These are phyloP conservation scores for Penicillium sp. DNA, from an alignment of 2,329 filamentous ascomycete genomes.

Conservation along the genomic window DNA sequence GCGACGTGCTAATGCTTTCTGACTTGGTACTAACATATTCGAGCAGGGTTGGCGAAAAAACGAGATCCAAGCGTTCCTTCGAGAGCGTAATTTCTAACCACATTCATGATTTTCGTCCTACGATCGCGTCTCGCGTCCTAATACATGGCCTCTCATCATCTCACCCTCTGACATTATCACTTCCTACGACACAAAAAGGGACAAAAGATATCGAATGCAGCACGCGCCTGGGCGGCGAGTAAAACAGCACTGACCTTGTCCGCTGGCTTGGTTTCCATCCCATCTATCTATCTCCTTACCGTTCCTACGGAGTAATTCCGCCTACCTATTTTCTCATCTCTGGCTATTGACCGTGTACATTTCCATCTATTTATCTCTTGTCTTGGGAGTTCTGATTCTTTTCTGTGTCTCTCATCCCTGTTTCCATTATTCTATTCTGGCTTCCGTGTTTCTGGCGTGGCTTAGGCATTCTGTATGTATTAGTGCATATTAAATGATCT, in stretches of 20 bases:
- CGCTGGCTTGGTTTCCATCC: not conserved
- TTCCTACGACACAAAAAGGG: not conserved
- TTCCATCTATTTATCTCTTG: slow-evolving; percentile 18
- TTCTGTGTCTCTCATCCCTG: slow-evolving; percentile 19
- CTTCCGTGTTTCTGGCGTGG: slow-evolving; percentile 20
- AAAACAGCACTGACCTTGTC: not conserved
- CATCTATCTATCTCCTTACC: slow-evolving; percentile 15
- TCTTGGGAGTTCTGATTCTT: slow-evolving; percentile 31
- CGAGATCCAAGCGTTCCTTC: slow-evolving; percentile 55
- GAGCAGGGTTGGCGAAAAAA: slow-evolving; percentile 56
- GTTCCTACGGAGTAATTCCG: not conserved
- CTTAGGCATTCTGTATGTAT: slow-evolving; percentile 26
- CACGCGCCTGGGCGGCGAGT: not conserved
- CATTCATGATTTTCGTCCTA: not conserved
- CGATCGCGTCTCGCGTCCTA: slow-evolving; percentile 6
- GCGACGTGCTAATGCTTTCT: not conserved
- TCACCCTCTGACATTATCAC: not conserved
- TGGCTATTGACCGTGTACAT: slow-evolving; percentile 19
- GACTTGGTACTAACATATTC: slow-evolving; percentile 19
- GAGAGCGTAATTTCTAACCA: slow-evolving; percentile 50
- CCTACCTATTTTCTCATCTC: slow-evolving; percentile 17
- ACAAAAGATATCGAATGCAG: not conserved
- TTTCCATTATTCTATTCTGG: slow-evolving; percentile 23
- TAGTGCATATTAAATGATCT: slow-evolving; percentile 38
- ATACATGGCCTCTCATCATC: slow-evolving; percentile 15